Evolutionary conservation across 805 yeast species (phyloP).

Genomic region (Kluyveromyces nonfermentans): DNA sequence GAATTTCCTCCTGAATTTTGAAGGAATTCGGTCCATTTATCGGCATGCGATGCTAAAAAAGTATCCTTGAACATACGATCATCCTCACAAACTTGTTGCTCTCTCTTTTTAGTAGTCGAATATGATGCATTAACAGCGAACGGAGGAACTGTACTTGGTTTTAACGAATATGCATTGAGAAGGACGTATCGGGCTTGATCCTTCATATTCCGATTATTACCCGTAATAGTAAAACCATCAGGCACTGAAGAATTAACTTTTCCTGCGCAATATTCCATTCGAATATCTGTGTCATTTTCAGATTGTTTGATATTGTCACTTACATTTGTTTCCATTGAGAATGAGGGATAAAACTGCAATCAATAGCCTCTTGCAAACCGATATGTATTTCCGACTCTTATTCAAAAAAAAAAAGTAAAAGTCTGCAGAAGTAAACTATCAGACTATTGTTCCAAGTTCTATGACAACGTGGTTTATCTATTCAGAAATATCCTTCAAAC

Average conservation of each 20-base stretch:
- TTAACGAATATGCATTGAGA: conserved; percentile 29
- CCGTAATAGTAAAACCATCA: background rate
- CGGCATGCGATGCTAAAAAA: conserved; percentile 31
- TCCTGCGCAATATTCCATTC: background rate
- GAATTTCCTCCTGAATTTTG: conserved; percentile 26
- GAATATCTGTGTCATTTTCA: background rate
- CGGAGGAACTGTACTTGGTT: conserved; percentile 46
- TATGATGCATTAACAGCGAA: conserved; percentile 42
- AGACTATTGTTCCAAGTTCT: too few relatives aligned
- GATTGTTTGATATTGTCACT: background rate
- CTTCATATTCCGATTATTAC: background rate
- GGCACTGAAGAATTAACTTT: background rate
- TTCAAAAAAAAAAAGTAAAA: too few relatives aligned
- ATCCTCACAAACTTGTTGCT: conserved; percentile 18
- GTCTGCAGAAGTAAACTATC: too few relatives aligned
- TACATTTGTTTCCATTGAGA: too few relatives aligned
- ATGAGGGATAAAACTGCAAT: too few relatives aligned
- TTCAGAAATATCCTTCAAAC: too few relatives aligned
- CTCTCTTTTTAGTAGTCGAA: conserved; percentile 7
- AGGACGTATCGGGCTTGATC: background rate
- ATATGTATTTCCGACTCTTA: too few relatives aligned
- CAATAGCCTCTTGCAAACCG: too few relatives aligned
- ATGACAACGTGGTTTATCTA: too few relatives aligned
- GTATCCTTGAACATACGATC: conserved; percentile 22
- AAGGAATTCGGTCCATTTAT: conserved; percentile 45